Evolutionary conservation across 2,329 filamentous ascomycete species (phyloP).

Genomic region (Leptoxyphium fumago): DNA sequence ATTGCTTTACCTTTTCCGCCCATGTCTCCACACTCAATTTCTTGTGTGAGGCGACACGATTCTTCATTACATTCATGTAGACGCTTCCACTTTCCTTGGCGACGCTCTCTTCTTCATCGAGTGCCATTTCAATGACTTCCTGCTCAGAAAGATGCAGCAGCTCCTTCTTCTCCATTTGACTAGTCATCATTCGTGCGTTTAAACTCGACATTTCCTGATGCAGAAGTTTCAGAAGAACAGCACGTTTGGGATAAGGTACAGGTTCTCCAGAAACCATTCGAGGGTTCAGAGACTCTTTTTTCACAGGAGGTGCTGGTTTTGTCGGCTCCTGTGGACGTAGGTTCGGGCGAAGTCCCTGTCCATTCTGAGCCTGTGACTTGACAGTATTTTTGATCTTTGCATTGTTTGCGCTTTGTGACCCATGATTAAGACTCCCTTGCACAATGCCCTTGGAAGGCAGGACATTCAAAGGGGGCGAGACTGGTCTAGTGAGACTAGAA

Average conservation of each 20-base stretch:
- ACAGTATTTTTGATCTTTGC: background rate
- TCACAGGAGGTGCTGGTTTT: background rate
- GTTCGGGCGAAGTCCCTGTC: background rate
- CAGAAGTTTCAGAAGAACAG: constrained; percentile 40
- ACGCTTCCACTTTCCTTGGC: constrained; percentile 54
- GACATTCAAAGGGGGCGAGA: constrained; percentile 4
- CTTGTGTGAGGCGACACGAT: constrained; percentile 59
- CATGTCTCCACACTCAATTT: constrained; percentile 61
- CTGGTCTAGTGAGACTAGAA: constrained; percentile 3
- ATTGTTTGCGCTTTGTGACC: background rate
- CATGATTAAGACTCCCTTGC: background rate
- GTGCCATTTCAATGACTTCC: constrained; percentile 50
- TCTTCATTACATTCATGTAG: constrained; percentile 74
- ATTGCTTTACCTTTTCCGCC: constrained; percentile 29
- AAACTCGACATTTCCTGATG: constrained; percentile 52
- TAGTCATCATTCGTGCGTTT: constrained; percentile 33
- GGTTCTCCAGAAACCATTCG: constrained; percentile 42
- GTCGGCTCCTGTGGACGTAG: background rate
- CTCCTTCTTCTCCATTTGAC: constrained; percentile 22
- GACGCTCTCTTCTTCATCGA: constrained; percentile 66
- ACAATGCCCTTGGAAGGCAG: background rate
- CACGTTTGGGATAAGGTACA: constrained; percentile 21
- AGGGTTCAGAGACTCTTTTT: constrained; percentile 42
- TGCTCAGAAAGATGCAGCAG: constrained; percentile 47
- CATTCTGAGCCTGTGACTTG: background rate